Evolutionary conservation across 495 filamentous ascomycete genomes (phyloP), one percentile per base, ranked within the genome.

Genomic region (Talaromyces wortmannii): DNA sequence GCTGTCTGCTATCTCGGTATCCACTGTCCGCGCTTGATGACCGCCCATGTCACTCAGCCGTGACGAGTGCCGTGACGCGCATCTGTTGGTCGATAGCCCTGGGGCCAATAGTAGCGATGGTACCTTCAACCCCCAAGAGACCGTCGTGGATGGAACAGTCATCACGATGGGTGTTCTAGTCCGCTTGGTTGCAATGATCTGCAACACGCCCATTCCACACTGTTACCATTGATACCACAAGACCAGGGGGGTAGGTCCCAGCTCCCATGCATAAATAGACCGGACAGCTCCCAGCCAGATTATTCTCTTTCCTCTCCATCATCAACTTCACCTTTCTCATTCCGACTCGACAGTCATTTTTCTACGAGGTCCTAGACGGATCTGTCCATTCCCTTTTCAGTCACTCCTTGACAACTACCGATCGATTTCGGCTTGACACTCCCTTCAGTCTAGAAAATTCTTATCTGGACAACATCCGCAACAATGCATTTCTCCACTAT

Each of bases 401-500:
- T 50, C 48, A 32, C 31, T 50, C 48, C 48, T 32, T 50, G 31
- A 13, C 48, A 17, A 31, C 4, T 32, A 7, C 48, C 48, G 48
- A 40, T 50, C 33, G 48, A 50, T 40, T 31, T 50, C 48, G 48
- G 48, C 17, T 32, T 50, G 7, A 50, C n/a, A 50, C 33, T 40
- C 17, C 33, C 17, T 31, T 17, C 33, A 50, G n/a, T 15, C 23
- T 23, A 23, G 23, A 23, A 23, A 23, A 23, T 23, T 23, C 23
- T 30, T 30, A 30, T 48, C 46, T 48, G 29, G 29, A 31, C 46
- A 48, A 23, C 17, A 30, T 18, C 11, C 12, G 7, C 50, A 52
- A 80, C 23, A 82, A 53, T 78, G 71, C 48, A 72, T 77, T 48
- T 66, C 71, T 0, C 72, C 81, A 79, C 81, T 6, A 56, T 83